These are phyloP conservation scores for Chrysosporium queenslandicum DNA, from an alignment of 2,329 filamentous ascomycete genomes.

Conservation along the genomic window DNA sequence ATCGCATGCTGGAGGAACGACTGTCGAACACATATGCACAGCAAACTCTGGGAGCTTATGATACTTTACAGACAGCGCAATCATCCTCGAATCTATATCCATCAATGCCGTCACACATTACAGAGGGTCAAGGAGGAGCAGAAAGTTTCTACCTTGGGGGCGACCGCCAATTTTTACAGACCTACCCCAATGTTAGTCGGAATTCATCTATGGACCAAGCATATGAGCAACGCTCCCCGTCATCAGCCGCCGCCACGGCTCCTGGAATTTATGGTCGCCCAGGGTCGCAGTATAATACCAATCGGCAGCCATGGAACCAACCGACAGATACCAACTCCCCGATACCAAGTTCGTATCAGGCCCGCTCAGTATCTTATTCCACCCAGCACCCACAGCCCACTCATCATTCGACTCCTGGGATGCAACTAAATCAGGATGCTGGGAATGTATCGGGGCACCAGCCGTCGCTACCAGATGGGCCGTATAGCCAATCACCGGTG, in stretches of 20 bases:
- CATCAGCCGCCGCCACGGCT: neutral
- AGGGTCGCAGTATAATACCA: constrained; percentile 1
- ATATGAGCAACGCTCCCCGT: constrained; percentile 1
- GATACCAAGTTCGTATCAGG: neutral
- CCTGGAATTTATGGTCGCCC: neutral
- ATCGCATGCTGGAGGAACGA: constrained; percentile 93
- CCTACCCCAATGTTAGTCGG: constrained; percentile 3
- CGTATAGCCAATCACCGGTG: neutral
- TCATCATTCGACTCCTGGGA: neutral
- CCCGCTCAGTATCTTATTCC: neutral
- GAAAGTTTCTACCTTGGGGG: constrained; percentile 15
- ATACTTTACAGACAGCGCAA: constrained; percentile 35
- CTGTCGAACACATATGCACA: constrained; percentile 87
- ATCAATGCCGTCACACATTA: constrained; percentile 49
- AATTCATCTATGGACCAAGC: constrained; percentile 5
- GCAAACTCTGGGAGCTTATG: constrained; percentile 58
- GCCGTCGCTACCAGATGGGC: neutral
- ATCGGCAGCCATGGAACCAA: constrained; percentile 8
- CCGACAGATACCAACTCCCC: constrained; percentile 1
- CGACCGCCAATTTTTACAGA: neutral
- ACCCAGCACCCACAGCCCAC: neutral
- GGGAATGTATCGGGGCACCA: neutral
- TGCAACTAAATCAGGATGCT: neutral
- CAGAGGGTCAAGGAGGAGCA: constrained; percentile 40
- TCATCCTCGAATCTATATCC: constrained; percentile 59